phyloP scores from a whole-genome alignment of 2,329 filamentous ascomycete genomes.

The Curvularia eragrostidis region DNA sequence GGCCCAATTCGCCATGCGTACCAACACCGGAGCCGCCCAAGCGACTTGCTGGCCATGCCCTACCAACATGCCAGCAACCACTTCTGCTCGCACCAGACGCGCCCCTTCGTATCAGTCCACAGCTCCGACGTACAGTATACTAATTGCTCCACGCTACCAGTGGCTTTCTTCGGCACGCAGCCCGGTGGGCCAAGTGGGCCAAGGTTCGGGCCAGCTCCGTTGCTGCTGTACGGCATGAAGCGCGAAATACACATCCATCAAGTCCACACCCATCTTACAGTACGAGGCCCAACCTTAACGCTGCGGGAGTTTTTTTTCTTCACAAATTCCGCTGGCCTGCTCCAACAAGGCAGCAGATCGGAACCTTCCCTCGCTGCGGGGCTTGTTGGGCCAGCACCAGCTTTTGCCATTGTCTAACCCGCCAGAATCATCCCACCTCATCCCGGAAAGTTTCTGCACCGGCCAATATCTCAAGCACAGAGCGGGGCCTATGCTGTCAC shows the following conservation, averaged over 20 bases:
- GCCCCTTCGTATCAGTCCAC: neutral
- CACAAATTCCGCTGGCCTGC: neutral
- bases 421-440: neutral
- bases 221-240: neutral
- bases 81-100: constrained; percentile 2
- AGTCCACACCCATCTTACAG: neutral
- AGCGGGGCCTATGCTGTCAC: neutral
- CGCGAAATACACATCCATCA: neutral
- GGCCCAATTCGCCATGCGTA: neutral
- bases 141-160: neutral
- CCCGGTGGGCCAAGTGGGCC: neutral
- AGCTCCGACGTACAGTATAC: constrained; percentile 1
- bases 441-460: neutral
- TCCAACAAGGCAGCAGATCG: neutral
- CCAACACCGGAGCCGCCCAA: constrained; percentile 2
- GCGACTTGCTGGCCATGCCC: neutral
- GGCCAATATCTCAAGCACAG: neutral
- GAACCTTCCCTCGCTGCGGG: neutral
- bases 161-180: neutral
- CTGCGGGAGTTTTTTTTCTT: neutral
- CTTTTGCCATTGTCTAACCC: neutral
- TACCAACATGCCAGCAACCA: neutral
- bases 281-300: neutral
- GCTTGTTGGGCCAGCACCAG: neutral
- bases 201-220: neutral